A percentile compares a stretch with the other conserved stretches of the same genome.
These are phyloP conservation scores for Trichoderma afroharzianum DNA, from an alignment of 2,329 filamentous ascomycete species.

Conservation along the genomic window DNA sequence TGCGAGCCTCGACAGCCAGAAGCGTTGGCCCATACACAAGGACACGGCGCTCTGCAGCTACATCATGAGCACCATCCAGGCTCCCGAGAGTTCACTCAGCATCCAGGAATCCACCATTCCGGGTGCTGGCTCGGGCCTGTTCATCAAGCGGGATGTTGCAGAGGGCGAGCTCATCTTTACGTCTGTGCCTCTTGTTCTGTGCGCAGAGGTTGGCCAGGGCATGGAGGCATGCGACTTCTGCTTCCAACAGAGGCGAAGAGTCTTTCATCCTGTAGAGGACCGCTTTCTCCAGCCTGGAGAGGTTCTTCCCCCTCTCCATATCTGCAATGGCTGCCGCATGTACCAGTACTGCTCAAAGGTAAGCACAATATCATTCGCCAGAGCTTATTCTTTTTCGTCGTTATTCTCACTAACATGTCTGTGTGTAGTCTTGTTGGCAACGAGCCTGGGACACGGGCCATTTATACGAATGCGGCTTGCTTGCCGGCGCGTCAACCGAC, in stretches of 20 bases:
- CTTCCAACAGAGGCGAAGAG: neutral
- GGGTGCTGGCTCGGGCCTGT: neutral
- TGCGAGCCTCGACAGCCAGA: neutral
- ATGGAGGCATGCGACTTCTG: conserved; percentile 8
- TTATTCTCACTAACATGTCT: neutral
- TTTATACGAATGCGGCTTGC: conserved; percentile 8
- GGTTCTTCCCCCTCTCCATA: neutral
- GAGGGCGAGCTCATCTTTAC: conserved; percentile 6
- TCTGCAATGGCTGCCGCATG: conserved; percentile 1
- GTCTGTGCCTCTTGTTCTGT: conserved; percentile 5
- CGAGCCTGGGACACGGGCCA: conserved; percentile 13
- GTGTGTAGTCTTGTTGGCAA: neutral
- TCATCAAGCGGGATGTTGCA: neutral
- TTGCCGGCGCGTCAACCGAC: neutral
- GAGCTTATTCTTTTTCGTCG: neutral
- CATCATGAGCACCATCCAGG: conserved; percentile 2
- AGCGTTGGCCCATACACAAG: neutral
- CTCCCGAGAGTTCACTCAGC: neutral
- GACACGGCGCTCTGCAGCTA: neutral
- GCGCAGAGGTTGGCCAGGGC: neutral
- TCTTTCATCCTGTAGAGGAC: neutral
- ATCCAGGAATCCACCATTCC: neutral
- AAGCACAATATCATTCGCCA: neutral
- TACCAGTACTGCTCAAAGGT: conserved; percentile 15
- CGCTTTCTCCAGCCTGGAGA: neutral